Conservation (phyloP, 2,329 filamentous ascomycete genomes). For the Clonostachys byssicola region DNA sequence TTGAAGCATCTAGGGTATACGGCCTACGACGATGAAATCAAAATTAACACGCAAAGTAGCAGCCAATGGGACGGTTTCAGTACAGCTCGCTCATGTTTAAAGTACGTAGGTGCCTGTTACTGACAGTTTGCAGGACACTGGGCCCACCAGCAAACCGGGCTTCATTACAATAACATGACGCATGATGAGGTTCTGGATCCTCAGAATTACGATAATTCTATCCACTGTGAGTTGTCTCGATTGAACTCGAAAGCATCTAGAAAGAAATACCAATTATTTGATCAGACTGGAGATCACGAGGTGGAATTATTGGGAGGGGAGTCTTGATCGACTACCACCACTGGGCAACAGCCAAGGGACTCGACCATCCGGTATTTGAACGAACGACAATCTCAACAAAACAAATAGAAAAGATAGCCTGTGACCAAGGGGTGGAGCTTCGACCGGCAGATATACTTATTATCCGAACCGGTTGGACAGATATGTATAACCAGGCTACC, state of each 20-base stretch:
- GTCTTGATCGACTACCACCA: constrained; percentile 5
- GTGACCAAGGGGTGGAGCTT: constrained; percentile 30
- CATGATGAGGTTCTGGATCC: constrained; percentile 1
- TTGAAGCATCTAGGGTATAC: too few species aligned
- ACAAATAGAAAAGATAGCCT: constrained; percentile 31
- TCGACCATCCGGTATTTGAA: constrained; percentile 1
- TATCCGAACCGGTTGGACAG: constrained; percentile 41
- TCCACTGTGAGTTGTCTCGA: constrained; percentile 3
- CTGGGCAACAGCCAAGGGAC: background rate
- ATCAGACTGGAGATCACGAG: too few species aligned
- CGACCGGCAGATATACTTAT: constrained; percentile 48
- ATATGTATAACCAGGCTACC: constrained; percentile 26
- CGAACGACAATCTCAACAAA: constrained; percentile 29
- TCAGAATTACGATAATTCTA: background rate
- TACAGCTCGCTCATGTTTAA: too few species aligned
- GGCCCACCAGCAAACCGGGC: constrained; percentile 3
- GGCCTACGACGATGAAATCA: constrained; percentile 38
- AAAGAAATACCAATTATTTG: too few species aligned
- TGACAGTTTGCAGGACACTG: too few species aligned
- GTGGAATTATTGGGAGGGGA: constrained; percentile 5
- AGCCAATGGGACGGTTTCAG: constrained; percentile 7
- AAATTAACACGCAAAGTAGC: constrained; percentile 3
- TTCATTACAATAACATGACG: constrained; percentile 5
- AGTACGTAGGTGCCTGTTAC: too few species aligned
- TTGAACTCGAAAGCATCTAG: constrained; percentile 2